phyloP scores from a whole-genome alignment of 352 stramenopile genomes.

The Globisporangium radiosum region DNA sequence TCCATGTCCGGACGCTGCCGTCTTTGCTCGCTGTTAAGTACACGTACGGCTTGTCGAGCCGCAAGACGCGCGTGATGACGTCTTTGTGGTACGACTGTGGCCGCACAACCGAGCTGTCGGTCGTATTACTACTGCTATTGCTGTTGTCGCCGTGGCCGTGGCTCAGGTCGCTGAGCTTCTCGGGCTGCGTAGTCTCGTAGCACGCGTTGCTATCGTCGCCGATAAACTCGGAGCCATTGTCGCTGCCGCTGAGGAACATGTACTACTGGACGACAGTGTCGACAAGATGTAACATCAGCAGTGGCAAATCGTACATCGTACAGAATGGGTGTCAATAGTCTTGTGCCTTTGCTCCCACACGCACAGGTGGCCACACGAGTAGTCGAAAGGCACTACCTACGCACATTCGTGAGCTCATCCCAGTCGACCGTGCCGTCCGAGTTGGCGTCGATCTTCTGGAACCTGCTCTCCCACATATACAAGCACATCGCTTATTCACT shows the following conservation, averaged over 20 bases:
- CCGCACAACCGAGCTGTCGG: slow-evolving; percentile 5
- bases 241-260: slow-evolving; percentile 78
- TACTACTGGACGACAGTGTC: slow-evolving; percentile 30
- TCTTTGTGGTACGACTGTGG: slow-evolving; percentile 58
- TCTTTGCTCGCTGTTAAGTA: slow-evolving; percentile 76
- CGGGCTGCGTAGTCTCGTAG: slow-evolving; percentile 57
- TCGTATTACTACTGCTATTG: neutral
- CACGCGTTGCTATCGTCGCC: slow-evolving; percentile 56
- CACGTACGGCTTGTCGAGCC: slow-evolving; percentile 55
- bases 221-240: slow-evolving; percentile 49
- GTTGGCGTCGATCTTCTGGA: slow-evolving; percentile 88
- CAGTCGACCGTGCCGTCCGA: slow-evolving; percentile 83
- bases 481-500: no score
- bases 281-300: no score
- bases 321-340: no score
- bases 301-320: no score
- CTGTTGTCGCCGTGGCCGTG: slow-evolving; percentile 2
- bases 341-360: no score
- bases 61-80: slow-evolving; percentile 60
- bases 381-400: neutral
- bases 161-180: slow-evolving; percentile 30
- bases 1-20: slow-evolving; percentile 70
- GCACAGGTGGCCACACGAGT: no score
- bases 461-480: slow-evolving; percentile 21
- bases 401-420: slow-evolving; percentile 85